A percentile compares a stretch with the other conserved stretches of the same genome.
Conservation (phyloP, 371 early-diverging fungal species). For the Furculomyces boomerangus region DNA sequence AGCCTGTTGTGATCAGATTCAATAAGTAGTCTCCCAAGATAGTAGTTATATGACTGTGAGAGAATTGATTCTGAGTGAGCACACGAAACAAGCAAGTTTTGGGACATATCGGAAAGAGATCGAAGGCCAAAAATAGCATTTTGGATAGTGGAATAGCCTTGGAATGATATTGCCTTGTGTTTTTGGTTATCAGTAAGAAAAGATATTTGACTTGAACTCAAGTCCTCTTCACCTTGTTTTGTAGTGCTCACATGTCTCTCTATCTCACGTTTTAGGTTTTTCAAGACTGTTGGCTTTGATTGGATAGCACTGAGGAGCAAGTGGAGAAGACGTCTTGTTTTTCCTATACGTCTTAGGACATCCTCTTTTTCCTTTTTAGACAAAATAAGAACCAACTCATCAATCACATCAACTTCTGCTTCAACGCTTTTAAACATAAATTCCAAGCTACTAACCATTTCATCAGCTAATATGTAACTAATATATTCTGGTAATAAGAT, state of each 20-base stretch:
- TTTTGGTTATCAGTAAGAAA: no score
- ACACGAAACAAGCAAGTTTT: no score
- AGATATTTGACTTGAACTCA: no score
- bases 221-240: no score
- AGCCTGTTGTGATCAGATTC: not conserved
- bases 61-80: not conserved
- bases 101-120: no score
- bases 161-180: no score
- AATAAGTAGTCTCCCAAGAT: not conserved
- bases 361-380: conserved; percentile 21
- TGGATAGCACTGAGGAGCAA: conserved; percentile 17
- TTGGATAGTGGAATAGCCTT: no score
- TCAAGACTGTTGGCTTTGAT: conserved; percentile 15
- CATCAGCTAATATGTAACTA: conserved; percentile 61
- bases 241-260: no score
- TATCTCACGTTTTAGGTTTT: conserved; percentile 9
- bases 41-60: not conserved
- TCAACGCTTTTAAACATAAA: conserved; percentile 52
- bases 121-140: no score
- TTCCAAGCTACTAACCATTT: conserved; percentile 57
- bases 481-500: conserved; percentile 46
- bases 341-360: conserved; percentile 20
- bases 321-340: conserved; percentile 19
- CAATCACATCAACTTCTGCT: conserved; percentile 67
- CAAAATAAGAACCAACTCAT: conserved; percentile 62